phyloP scores from a whole-genome alignment of 2,329 filamentous ascomycete species.

The Colletotrichum navitas region DNA sequence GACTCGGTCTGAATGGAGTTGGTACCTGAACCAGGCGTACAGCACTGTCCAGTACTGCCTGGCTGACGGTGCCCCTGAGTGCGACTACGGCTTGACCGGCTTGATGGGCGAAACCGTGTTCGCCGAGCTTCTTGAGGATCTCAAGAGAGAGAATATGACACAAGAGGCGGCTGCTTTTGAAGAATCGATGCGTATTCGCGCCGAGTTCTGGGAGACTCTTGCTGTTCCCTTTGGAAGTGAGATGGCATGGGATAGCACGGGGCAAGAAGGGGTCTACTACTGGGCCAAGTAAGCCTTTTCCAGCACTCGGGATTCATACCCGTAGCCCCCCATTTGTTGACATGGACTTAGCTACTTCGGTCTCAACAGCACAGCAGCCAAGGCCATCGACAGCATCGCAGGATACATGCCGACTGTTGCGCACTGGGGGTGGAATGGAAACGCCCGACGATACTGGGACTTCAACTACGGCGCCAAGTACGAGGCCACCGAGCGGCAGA shows the following conservation, averaged over 20 bases:
- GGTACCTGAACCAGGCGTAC: constrained; percentile 69
- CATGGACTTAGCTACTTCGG: constrained; percentile 59
- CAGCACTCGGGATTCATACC: neutral
- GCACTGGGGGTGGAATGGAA: constrained; percentile 74
- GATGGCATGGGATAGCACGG: constrained; percentile 73
- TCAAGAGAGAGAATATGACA: constrained; percentile 58
- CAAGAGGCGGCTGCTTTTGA: constrained; percentile 53
- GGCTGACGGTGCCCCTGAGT: constrained; percentile 51
- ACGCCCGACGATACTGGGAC: constrained; percentile 72
- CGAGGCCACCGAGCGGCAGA: constrained; percentile 60
- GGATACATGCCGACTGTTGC: constrained; percentile 69
- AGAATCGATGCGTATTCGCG: constrained; percentile 61
- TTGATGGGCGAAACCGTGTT: constrained; percentile 73
- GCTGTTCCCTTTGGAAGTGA: constrained; percentile 70
- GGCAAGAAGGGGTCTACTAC: constrained; percentile 72
- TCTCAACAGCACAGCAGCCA: constrained; percentile 57
- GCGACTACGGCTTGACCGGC: constrained; percentile 59
- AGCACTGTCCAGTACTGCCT: constrained; percentile 59
- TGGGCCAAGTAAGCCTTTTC: constrained; percentile 60
- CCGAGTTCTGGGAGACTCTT: constrained; percentile 62
- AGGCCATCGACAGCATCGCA: constrained; percentile 66
- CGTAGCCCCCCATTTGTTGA: neutral
- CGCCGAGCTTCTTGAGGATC: constrained; percentile 64
- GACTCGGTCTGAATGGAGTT: constrained; percentile 55
- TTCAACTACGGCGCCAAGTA: constrained; percentile 56